Percentiles rank a stretch among this genome's conserved stretches.
phyloP scores from a whole-genome alignment of 2,329 filamentous ascomycete genomes.

The Alternaria longipes region DNA sequence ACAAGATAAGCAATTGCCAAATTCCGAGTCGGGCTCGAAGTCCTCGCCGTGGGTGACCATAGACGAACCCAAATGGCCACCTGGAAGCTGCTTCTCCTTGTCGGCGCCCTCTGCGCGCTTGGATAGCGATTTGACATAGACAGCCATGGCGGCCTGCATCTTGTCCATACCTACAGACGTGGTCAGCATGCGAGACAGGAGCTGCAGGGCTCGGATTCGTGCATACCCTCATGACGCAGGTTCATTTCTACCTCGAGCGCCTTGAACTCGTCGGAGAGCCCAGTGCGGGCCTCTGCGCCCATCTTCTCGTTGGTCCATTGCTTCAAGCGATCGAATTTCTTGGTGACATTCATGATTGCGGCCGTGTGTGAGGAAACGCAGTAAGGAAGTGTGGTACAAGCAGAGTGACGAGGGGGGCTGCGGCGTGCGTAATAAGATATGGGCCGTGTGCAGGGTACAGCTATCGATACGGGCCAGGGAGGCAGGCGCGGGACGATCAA shows the following conservation, averaged over 20 bases:
- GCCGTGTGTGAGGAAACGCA: slow-evolving; percentile 7
- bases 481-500: slow-evolving; percentile 25
- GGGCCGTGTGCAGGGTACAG: slow-evolving; percentile 25
- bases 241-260: slow-evolving; percentile 89
- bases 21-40: slow-evolving; percentile 89
- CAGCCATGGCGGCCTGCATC: slow-evolving; percentile 83
- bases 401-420: slow-evolving; percentile 24
- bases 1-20: slow-evolving; percentile 84
- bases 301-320: slow-evolving; percentile 99
- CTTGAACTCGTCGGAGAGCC: slow-evolving; percentile 89
- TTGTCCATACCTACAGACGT: slow-evolving; percentile 78
- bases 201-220: slow-evolving; percentile 13
- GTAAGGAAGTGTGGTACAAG: slow-evolving; percentile 6
- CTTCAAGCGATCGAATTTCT: slow-evolving; percentile 94
- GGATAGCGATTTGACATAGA: slow-evolving; percentile 87
- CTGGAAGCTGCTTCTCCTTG: slow-evolving; percentile 84
- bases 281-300: slow-evolving; percentile 88
- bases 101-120: slow-evolving; percentile 87
- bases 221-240: slow-evolving; percentile 82
- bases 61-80: slow-evolving; percentile 79
- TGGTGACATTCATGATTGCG: slow-evolving; percentile 70
- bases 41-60: slow-evolving; percentile 93
- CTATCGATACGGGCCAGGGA: slow-evolving; percentile 28
- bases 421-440: slow-evolving; percentile 22
- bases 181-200: slow-evolving; percentile 12